phyloP scores from a whole-genome alignment of 2,329 filamentous ascomycete genomes.

The Ilyonectria sp. region DNA sequence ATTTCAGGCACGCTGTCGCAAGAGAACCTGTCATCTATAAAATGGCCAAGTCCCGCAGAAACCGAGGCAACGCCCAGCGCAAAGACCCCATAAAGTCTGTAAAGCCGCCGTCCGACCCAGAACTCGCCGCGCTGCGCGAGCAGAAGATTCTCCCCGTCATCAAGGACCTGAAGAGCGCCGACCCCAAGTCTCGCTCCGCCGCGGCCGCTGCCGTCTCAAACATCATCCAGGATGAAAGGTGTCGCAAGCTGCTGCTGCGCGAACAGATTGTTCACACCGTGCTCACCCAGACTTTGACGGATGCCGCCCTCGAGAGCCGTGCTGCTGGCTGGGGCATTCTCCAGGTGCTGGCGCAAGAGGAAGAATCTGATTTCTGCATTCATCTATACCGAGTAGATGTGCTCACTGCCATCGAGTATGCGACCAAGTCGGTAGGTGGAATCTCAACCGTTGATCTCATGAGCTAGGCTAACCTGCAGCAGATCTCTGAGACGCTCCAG shows the following conservation, averaged over 20 bases:
- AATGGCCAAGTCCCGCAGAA: slow-evolving; percentile 75
- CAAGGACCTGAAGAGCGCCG: slow-evolving; percentile 71
- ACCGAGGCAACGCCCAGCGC: slow-evolving; percentile 65
- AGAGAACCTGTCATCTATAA: background rate
- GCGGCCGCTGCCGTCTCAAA: slow-evolving; percentile 74
- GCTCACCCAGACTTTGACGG: slow-evolving; percentile 75
- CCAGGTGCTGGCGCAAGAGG: slow-evolving; percentile 72
- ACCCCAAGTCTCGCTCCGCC: slow-evolving; percentile 71
- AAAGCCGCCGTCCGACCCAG: slow-evolving; percentile 75
- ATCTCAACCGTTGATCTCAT: background rate
- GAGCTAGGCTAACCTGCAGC: slow-evolving; percentile 24
- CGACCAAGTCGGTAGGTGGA: slow-evolving; percentile 64
- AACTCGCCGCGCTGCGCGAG: slow-evolving; percentile 74
- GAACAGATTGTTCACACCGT: slow-evolving; percentile 77
- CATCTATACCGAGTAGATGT: slow-evolving; percentile 75
- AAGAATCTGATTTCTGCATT: slow-evolving; percentile 77
- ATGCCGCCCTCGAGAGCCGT: slow-evolving; percentile 73
- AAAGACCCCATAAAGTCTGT: slow-evolving; percentile 71
- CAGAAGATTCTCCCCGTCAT: slow-evolving; percentile 75
- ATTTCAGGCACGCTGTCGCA: too few relatives aligned
- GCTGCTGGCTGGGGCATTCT: slow-evolving; percentile 79
- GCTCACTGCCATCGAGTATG: slow-evolving; percentile 72
- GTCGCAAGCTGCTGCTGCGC: slow-evolving; percentile 75
- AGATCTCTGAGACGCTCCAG: slow-evolving; percentile 62
- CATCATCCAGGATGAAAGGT: slow-evolving; percentile 73